These are phyloP conservation scores for Amorphotheca resinae DNA, from an alignment of 495 filamentous ascomycete species.

Conservation along the genomic window DNA sequence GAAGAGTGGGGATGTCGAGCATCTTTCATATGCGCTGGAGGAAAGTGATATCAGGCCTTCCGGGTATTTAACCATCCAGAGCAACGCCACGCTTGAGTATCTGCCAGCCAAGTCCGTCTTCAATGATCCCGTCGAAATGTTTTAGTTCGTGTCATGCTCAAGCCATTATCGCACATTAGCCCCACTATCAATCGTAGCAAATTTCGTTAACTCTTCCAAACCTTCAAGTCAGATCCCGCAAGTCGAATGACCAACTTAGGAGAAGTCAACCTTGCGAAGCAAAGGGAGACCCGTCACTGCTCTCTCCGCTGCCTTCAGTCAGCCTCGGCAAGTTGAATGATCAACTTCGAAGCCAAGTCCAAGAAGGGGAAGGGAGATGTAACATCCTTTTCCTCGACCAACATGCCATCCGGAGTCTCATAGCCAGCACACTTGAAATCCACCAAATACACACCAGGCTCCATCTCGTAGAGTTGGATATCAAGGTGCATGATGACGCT, in stretches of 20 bases:
- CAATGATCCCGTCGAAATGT: background rate
- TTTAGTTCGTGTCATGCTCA: background rate
- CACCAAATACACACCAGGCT: constrained; percentile 85
- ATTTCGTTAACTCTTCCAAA: background rate
- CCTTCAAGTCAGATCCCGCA: background rate
- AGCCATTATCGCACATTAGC: background rate
- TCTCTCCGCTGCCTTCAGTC: no score
- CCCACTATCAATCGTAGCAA: background rate
- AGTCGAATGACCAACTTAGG: background rate
- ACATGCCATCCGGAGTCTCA: constrained; percentile 51
- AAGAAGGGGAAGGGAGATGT: constrained; percentile 68
- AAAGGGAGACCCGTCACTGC: no score
- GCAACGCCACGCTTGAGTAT: constrained; percentile 12
- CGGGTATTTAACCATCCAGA: constrained; percentile 16
- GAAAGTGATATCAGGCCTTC: constrained; percentile 1
- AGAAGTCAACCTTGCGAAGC: no score
- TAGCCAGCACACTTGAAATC: constrained; percentile 99
- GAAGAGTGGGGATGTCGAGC: background rate
- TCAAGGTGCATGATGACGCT: constrained; percentile 77
- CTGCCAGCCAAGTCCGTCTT: background rate
- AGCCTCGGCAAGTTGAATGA: constrained; percentile 64
- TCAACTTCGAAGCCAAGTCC: constrained; percentile 58
- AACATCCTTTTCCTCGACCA: constrained; percentile 59
- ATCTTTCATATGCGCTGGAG: background rate
- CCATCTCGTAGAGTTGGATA: constrained; percentile 93